Evolutionary conservation across 768 basidiomycete genomes (phyloP).

Genomic region (Lactifluus echinatus): DNA sequence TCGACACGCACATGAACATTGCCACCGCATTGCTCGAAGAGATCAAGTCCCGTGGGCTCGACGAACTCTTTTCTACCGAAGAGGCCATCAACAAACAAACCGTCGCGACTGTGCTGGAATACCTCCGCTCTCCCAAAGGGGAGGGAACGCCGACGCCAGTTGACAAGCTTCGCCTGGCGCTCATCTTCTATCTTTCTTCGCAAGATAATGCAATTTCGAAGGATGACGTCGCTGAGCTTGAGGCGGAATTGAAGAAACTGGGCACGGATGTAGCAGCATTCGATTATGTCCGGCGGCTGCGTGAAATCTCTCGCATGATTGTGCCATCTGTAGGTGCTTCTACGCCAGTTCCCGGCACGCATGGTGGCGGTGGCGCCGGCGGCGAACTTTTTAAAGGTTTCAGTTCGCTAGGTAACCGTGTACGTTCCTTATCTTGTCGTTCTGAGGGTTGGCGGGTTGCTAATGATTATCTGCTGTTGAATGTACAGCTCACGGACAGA

Average conservation of each 20-base stretch:
- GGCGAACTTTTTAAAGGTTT: constrained; percentile 92
- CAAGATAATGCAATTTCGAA: constrained; percentile 74
- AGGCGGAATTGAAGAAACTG: constrained; percentile 73
- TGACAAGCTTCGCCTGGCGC: constrained; percentile 88
- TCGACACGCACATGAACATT: constrained; percentile 99
- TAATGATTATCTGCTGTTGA: neutral
- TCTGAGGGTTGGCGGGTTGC: neutral
- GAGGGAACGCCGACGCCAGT: constrained; percentile 57
- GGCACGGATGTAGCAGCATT: constrained; percentile 79
- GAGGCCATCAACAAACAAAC: constrained; percentile 87
- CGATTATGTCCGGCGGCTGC: constrained; percentile 84
- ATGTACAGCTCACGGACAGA: constrained; percentile 75
- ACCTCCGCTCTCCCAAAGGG: constrained; percentile 64
- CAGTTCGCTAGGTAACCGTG: constrained; percentile 83
- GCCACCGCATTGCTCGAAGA: constrained; percentile 91
- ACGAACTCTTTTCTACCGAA: constrained; percentile 96
- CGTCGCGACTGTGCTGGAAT: constrained; percentile 72
- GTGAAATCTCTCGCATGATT: constrained; percentile 92
- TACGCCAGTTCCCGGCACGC: constrained; percentile 52
- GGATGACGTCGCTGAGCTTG: constrained; percentile 82
- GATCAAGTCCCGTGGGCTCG: constrained; percentile 89
- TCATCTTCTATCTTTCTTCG: constrained; percentile 91
- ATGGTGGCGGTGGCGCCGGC: constrained; percentile 47
- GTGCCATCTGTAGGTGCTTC: constrained; percentile 54
- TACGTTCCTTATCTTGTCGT: constrained; percentile 30